Base-by-base conservation (phyloP, 306 rosid genomes). In the Quercus suber region DNA sequence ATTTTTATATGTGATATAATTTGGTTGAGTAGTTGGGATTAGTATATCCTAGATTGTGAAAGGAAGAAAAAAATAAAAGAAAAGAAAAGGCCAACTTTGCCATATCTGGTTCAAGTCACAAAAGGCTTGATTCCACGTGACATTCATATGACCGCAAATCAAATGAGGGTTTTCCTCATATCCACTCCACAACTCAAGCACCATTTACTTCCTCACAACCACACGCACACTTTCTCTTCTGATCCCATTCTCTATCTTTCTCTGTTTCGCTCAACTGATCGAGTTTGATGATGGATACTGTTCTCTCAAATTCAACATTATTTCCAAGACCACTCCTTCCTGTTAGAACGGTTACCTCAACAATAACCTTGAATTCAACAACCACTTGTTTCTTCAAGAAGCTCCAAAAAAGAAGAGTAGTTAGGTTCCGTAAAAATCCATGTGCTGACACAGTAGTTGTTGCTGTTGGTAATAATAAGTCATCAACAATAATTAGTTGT, bases 221-320 rank as follows among this genome's bases (percentile, higher is more conserved):
- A 18, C 8, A 20, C 31, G 17, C 3, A 15, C 19, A 43, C 25
- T 65, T 14, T 31, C 2, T 30, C 51, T 45, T 31, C 9, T 17
- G 4, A 12, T 61, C 69, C 14, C 18, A 4, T 17, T 61, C 69
- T 1, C 49, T 31, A 51, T 65, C 51, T 65, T n/a, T 33, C 21
- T 7, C 2, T 18, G 33, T 17, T 30, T 33, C 13, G 20, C 45
- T 8, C 45, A 65, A 9, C 43, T 1, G 49, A 65, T 43, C 25
- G 19, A 10, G 12, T 7, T 28, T 45, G 71, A 17, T 20, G 71
- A 81, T 85, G 88, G 86, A 82, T 27, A 20, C 82, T 43, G 5
- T 87, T 78, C 65, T 87, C 84, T 80, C 89, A 53, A 80, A 49
- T 73, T 86, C 91, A 14, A 76, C 86, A n/a, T 21, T 84, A 67